Percentiles rank a stretch among this genome's conserved stretches.
Evolutionary conservation across 805 yeast species (phyloP).

Genomic region (Candida nanaspora): DNA sequence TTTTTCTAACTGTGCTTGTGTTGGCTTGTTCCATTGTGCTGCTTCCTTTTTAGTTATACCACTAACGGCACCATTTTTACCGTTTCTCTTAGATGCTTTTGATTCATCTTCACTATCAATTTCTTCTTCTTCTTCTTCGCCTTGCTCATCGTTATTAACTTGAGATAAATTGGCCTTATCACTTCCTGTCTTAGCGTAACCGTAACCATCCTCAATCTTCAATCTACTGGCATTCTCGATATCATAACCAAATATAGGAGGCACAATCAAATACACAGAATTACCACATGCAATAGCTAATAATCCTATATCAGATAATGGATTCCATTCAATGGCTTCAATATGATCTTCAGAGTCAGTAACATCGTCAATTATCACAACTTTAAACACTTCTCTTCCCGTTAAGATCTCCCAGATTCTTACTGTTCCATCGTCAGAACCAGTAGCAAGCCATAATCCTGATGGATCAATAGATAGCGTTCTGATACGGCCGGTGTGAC

Average conservation of each 20-base stretch:
- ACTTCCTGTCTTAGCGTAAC: constrained; percentile 47
- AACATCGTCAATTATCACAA: constrained; percentile 36
- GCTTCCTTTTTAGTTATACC: constrained; percentile 28
- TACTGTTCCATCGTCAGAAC: constrained; percentile 93
- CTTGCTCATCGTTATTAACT: constrained; percentile 34
- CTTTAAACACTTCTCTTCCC: constrained; percentile 84
- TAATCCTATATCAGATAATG: constrained; percentile 64
- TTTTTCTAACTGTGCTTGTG: constrained; percentile 44
- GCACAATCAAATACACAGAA: constrained; percentile 68
- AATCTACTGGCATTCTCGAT: constrained; percentile 75
- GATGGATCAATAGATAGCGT: constrained; percentile 77
- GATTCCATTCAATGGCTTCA: constrained; percentile 86
- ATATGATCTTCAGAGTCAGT: constrained; percentile 67
- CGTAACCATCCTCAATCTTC: constrained; percentile 86
- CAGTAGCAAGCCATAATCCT: constrained; percentile 95
- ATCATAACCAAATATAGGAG: constrained; percentile 86
- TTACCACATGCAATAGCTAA: constrained; percentile 84
- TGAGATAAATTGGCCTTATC: constrained; percentile 19
- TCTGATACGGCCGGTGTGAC: constrained; percentile 81
- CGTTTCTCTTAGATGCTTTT: not conserved
- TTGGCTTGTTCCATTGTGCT: constrained; percentile 81
- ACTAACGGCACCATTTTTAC: constrained; percentile 9
- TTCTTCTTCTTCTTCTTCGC: constrained; percentile 28
- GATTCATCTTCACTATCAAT: constrained; percentile 13
- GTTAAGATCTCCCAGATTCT: constrained; percentile 95